Percentiles rank a stretch among this genome's conserved stretches.
phyloP scores from a whole-genome alignment of 805 yeast species.

The Candida argentea region DNA sequence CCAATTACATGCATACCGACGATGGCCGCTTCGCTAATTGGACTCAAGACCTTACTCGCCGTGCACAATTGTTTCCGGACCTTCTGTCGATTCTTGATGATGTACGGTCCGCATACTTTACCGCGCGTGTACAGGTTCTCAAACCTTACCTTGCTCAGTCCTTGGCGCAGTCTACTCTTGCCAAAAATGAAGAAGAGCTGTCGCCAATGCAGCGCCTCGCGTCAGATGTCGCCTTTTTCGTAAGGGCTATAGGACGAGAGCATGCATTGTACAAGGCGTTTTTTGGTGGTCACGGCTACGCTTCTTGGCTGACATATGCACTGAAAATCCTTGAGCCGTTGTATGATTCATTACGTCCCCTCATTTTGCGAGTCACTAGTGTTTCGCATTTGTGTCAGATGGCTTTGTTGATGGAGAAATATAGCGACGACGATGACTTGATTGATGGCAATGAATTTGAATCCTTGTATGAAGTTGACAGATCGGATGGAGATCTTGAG shows the following conservation, averaged over 20 bases:
- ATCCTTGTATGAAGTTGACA: too few relatives aligned
- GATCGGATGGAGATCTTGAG: too few relatives aligned
- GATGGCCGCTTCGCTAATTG: constrained; percentile 20
- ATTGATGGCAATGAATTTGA: too few relatives aligned
- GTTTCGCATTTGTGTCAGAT: constrained; percentile 66
- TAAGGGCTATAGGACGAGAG: constrained; percentile 53
- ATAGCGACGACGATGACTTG: constrained; percentile 58
- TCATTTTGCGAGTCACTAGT: constrained; percentile 59
- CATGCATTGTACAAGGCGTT: constrained; percentile 44
- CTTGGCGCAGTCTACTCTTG: constrained; percentile 45
- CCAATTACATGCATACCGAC: constrained; percentile 14
- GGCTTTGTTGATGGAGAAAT: constrained; percentile 57
- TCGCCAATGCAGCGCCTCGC: too few relatives aligned
- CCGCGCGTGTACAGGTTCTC: constrained; percentile 42
- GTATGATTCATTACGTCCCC: constrained; percentile 58
- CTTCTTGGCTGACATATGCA: constrained; percentile 56
- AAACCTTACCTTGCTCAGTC: constrained; percentile 17
- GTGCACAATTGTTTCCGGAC: constrained; percentile 36
- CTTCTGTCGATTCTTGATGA: constrained; percentile 62
- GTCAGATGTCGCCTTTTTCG: constrained; percentile 42
- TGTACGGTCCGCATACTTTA: constrained; percentile 54
- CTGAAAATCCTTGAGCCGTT: constrained; percentile 64
- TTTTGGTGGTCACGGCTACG: too few relatives aligned
- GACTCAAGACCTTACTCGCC: constrained; percentile 22
- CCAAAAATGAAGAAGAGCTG: constrained; percentile 52